These are phyloP conservation scores for Hypoxylon fuscum DNA, from an alignment of 495 filamentous ascomycete species.

Conservation along the genomic window DNA sequence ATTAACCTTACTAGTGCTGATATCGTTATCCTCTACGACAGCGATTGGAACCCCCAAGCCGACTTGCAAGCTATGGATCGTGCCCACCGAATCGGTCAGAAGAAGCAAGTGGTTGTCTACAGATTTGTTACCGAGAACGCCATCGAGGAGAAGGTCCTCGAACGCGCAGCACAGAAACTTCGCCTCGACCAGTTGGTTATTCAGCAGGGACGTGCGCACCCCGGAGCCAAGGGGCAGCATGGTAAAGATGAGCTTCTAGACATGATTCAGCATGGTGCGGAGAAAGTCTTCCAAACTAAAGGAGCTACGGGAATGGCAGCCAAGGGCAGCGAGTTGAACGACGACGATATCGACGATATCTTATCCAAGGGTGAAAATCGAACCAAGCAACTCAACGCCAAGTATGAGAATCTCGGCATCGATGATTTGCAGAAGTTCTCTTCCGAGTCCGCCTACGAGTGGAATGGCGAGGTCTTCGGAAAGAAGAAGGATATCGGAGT, in stretches of 20 bases:
- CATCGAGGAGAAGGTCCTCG: conserved; percentile 97
- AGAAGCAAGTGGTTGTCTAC: conserved; percentile 96
- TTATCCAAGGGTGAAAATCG: conserved; percentile 86
- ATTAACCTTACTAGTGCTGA: conserved; percentile 97
- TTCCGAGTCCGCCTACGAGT: conserved; percentile 96
- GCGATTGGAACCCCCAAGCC: conserved; percentile 99
- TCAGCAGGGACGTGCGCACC: conserved; percentile 96
- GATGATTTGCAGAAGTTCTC: conserved; percentile 98
- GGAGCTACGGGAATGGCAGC: conserved; percentile 67
- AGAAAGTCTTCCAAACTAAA: conserved; percentile 82
- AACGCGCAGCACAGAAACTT: conserved; percentile 96
- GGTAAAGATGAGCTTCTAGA: conserved; percentile 95
- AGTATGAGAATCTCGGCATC: conserved; percentile 97
- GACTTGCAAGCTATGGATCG: conserved; percentile 99
- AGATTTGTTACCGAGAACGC: conserved; percentile 97
- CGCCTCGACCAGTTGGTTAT: conserved; percentile 99
- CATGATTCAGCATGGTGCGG: conserved; percentile 99
- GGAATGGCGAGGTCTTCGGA: conserved; percentile 96
- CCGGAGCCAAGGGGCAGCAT: conserved; percentile 82
- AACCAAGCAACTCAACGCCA: conserved; percentile 87
- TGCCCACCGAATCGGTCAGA: conserved; percentile 98
- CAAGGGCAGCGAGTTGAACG: conserved; percentile 71
- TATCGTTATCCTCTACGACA: conserved; percentile 98
- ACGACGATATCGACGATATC: conserved; percentile 91
- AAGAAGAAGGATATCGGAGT: conserved; percentile 94